Base-by-base conservation (phyloP, 1,139 yeast genomes). In the Saccharomyces pastorianus region DNA sequence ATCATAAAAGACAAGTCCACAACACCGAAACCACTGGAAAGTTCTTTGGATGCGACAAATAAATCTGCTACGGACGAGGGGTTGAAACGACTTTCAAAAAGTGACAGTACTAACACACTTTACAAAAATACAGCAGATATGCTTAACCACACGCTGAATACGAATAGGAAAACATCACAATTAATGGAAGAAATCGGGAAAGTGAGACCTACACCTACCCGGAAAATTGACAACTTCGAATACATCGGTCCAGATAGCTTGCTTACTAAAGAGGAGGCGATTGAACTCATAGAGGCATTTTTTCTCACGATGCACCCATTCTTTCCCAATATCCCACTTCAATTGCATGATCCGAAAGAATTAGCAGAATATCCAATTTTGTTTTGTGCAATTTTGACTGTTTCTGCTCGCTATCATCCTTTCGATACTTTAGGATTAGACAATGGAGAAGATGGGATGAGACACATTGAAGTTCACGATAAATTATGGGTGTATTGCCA, bases 401-500 rank as follows among this genome's bases (percentile, higher is more conserved):
- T 90, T 4, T 78, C 96, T 0, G 77, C 95, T 1, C 75, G 96
- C 53, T 88, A 88, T 68, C 86, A 84, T 64, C 74, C 81, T 2
- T 76, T 83, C 55, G 80, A 75, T 34, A 73, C 72, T 51, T 65
- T 70, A 52, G 71, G 69, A 11, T 48, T 31, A 67, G 68, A 54
- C 38, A 63, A 61, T 20, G 62, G 61, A 29, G 59, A 54, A 0
- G 55, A 61, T 17, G 57, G 62, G 32, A 63, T 62, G 46, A 70
- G 82, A 49, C 77, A 83, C 64, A 75, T 84, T 27, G 84, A 80
- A 60, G 77, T 84, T 6, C 97, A 90, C 67, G 90, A 85, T 61
- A 76, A 84, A 55, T 71, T 90, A 50, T 89, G 96, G 96, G 78
- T 84, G 28, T 83, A 86, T 65, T 89, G 91, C 53, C 96, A 90